These are phyloP conservation scores for Chlorella ohadii DNA, from an alignment of 139 green algal genomes.

Conservation along the genomic window DNA sequence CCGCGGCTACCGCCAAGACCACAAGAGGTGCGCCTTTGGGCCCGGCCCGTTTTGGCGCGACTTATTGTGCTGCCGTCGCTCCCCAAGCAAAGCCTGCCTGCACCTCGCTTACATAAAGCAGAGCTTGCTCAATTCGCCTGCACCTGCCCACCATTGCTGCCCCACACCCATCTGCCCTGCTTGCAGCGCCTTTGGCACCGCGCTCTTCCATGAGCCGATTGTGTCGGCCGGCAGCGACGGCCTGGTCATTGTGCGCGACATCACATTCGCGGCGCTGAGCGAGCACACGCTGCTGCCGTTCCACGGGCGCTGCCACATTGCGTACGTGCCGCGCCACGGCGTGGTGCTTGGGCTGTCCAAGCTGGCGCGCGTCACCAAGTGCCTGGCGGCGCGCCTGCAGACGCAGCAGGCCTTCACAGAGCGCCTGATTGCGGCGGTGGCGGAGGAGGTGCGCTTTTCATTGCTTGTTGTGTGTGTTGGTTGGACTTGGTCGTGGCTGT, in stretches of 20 bases:
- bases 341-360: constrained; percentile 89
- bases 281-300: constrained; percentile 90
- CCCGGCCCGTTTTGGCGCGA: too few species aligned
- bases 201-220: constrained; percentile 84
- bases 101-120: too few species aligned
- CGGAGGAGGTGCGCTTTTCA: constrained; percentile 44
- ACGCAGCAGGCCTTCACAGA: constrained; percentile 64
- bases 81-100: too few species aligned
- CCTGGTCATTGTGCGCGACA: constrained; percentile 91
- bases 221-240: constrained; percentile 49
- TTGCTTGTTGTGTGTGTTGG: too few species aligned
- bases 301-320: constrained; percentile 90
- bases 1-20: constrained; percentile 65
- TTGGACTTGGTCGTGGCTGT: too few species aligned
- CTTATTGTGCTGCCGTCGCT: too few species aligned
- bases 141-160: too few species aligned
- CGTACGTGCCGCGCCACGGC: constrained; percentile 84
- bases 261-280: constrained; percentile 89
- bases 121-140: too few species aligned
- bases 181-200: constrained; percentile 71
- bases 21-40: constrained; percentile 45
- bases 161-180: not conserved
- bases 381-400: constrained; percentile 80
- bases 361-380: constrained; percentile 82
- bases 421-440: constrained; percentile 64